A percentile compares a stretch with the other conserved stretches of the same genome.
phyloP scores from a whole-genome alignment of 176 grass and related monocot species.

The Zea luxurians region DNA sequence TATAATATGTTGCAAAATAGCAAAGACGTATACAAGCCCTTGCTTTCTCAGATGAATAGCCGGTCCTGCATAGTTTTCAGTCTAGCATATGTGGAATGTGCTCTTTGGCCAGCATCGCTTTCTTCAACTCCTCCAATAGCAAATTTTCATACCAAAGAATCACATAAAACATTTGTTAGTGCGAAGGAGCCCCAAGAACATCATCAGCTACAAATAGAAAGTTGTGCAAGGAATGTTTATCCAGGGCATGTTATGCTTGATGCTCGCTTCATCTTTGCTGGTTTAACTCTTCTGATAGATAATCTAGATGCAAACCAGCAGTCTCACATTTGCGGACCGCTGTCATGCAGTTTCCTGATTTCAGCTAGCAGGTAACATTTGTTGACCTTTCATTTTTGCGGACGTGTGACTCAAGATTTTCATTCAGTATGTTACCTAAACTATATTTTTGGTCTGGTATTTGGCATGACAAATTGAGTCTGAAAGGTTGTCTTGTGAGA shows the following conservation, averaged over 20 bases:
- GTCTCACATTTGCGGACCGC: conserved; percentile 62
- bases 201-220: conserved; percentile 25
- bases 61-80: conserved; percentile 45
- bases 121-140: conserved; percentile 23
- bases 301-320: conserved; percentile 57
- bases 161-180: conserved; percentile 32
- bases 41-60: conserved; percentile 40
- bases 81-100: conserved; percentile 59
- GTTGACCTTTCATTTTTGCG: conserved; percentile 34
- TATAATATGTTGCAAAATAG: conserved; percentile 29
- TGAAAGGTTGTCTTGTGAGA: conserved; percentile 21
- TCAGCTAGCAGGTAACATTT: conserved; percentile 70
- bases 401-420: conserved; percentile 17
- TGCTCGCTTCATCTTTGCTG: conserved; percentile 52
- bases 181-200: conserved; percentile 29
- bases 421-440: conserved; percentile 13
- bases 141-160: conserved; percentile 47
- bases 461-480: background rate
- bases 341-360: conserved; percentile 57
- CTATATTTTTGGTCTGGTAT: conserved; percentile 17
- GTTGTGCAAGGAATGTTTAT: conserved; percentile 46
- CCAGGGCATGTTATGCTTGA: conserved; percentile 44
- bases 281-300: conserved; percentile 55
- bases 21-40: conserved; percentile 19
- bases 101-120: conserved; percentile 52